Evolutionary conservation across 1,284 basidiomycete genomes (phyloP).

Genomic region (Moesziomyces sp.): DNA sequence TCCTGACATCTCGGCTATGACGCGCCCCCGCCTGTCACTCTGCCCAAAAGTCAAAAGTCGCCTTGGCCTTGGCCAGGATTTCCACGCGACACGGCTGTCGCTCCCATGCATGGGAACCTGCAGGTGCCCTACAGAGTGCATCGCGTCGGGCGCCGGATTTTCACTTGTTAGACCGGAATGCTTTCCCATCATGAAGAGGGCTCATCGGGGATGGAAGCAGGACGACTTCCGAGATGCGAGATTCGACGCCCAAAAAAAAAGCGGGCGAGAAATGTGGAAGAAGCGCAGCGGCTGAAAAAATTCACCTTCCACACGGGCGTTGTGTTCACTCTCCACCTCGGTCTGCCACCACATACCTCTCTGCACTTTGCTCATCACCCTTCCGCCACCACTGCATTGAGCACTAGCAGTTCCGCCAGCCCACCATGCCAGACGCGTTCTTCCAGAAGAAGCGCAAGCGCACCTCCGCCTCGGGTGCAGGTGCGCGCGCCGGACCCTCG

Average conservation of each 20-base stretch:
- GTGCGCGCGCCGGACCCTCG: constrained; percentile 24
- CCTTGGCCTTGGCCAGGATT: no score
- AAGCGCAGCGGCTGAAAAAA: neutral
- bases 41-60: no score
- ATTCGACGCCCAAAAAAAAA: neutral
- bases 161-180: neutral
- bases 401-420: neutral
- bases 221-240: constrained; percentile 29
- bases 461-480: constrained; percentile 10
- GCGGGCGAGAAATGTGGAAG: constrained; percentile 5
- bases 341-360: no score
- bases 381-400: neutral
- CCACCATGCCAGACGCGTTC: constrained; percentile 66
- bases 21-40: no score
- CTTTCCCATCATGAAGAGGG: neutral
- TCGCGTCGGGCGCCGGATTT: no score
- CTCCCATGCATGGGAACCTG: no score
- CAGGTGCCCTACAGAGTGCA: no score
- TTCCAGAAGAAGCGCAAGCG: constrained; percentile 68
- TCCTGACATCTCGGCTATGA: constrained; percentile 36
- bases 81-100: no score
- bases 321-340: neutral
- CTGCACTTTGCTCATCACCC: no score
- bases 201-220: neutral
- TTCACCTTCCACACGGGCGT: neutral